Evolutionary conservation across 345 rosid species (phyloP).

Genomic region (Hibiscus syriacus): DNA sequence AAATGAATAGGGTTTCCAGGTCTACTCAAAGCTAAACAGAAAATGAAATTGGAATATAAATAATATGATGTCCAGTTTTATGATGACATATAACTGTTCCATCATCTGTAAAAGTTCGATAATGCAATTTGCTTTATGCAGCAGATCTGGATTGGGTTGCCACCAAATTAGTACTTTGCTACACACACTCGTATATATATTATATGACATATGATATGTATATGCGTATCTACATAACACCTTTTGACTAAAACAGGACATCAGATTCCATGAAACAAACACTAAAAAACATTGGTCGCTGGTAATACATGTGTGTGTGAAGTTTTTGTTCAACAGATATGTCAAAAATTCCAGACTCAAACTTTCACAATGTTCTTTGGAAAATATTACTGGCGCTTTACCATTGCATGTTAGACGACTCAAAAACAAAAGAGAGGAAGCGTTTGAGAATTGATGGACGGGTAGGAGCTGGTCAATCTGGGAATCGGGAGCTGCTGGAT

Average conservation of each 20-base stretch:
- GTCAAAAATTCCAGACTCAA: not conserved
- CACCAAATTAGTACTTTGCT: not conserved
- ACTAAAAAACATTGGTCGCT: not conserved
- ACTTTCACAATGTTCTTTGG: not conserved
- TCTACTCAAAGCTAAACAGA: not conserved
- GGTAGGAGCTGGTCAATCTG: too few relatives aligned
- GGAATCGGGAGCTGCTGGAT: too few relatives aligned
- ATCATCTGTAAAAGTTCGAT: not conserved
- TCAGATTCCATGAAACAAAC: not conserved
- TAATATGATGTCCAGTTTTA: not conserved
- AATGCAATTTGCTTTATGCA: conserved; percentile 8
- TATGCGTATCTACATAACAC: too few relatives aligned
- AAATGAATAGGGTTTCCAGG: not conserved
- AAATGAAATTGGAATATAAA: conserved; percentile 1
- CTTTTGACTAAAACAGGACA: conserved; percentile 16
- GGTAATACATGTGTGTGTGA: too few relatives aligned
- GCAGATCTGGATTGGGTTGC: not conserved
- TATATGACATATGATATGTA: too few relatives aligned
- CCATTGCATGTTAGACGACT: too few relatives aligned
- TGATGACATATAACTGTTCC: not conserved
- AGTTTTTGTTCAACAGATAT: too few relatives aligned
- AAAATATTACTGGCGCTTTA: too few relatives aligned
- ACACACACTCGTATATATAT: not conserved
- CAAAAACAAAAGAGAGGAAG: too few relatives aligned
- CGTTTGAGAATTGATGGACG: too few relatives aligned